Percentiles rank a stretch among this genome's conserved stretches.
Conservation (phyloP, 202 grass and related monocot genomes). For the Elaeis oleifera region DNA sequence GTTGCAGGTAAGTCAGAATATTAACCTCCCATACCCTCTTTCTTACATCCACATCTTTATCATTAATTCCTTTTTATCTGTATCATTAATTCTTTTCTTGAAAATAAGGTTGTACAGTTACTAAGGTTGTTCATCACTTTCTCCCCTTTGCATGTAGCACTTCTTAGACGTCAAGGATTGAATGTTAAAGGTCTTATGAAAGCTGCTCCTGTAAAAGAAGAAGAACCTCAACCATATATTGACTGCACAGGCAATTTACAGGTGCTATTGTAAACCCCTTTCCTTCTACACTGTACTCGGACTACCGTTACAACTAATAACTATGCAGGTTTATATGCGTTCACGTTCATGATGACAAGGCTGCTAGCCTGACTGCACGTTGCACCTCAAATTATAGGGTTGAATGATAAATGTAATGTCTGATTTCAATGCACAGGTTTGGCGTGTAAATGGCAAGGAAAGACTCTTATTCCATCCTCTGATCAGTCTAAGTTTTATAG, state of each 20-base stretch:
- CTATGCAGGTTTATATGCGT: too few relatives aligned
- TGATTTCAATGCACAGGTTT: constrained; percentile 42
- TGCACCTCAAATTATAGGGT: background rate
- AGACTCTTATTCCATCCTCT: constrained; percentile 49
- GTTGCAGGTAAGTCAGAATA: constrained; percentile 50
- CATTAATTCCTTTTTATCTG: too few relatives aligned
- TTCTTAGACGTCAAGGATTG: constrained; percentile 69
- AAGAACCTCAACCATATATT: constrained; percentile 59
- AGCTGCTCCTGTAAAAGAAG: constrained; percentile 40
- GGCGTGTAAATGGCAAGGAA: constrained; percentile 78
- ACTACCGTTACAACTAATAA: too few relatives aligned
- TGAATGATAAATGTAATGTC: background rate
- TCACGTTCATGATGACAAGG: too few relatives aligned
- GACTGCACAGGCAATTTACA: constrained; percentile 70
- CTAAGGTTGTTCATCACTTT: constrained; percentile 7
- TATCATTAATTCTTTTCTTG: too few relatives aligned
- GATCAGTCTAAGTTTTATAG: constrained; percentile 82
- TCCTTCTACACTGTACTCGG: background rate
- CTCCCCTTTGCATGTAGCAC: constrained; percentile 33
- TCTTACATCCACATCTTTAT: too few relatives aligned
- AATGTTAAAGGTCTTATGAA: constrained; percentile 76
- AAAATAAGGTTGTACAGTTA: background rate
- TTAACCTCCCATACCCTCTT: background rate
- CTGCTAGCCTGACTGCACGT: background rate
- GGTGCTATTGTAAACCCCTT: constrained; percentile 24